A percentile compares a stretch with the other conserved stretches of the same genome.
Conservation (phyloP, 73 alveolate species). For the Paramecium octaurelia region DNA sequence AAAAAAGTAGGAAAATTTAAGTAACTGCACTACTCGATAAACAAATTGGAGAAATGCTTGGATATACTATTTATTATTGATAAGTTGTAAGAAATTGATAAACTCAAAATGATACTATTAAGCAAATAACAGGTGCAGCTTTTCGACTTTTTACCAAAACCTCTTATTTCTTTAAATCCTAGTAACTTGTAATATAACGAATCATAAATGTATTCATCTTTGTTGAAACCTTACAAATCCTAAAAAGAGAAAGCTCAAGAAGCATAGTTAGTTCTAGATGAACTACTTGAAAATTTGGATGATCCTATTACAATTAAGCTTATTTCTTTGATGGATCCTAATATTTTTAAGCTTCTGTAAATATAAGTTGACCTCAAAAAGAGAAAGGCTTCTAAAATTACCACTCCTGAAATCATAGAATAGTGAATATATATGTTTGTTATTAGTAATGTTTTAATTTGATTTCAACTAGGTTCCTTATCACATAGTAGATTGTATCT, state of each 20-base stretch:
- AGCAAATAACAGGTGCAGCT: neutral
- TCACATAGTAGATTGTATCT: neutral
- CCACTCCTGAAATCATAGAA: neutral
- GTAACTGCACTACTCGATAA: neutral
- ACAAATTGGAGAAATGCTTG: constrained; percentile 33
- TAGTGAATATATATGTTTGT: neutral
- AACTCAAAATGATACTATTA: constrained; percentile 49
- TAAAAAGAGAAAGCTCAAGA: neutral
- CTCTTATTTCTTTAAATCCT: neutral
- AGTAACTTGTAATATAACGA: neutral
- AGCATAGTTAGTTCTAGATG: constrained; percentile 1
- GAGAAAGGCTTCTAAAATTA: neutral
- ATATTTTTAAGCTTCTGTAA: neutral
- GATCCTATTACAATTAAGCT: neutral
- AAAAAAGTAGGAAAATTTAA: neutral
- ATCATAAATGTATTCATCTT: neutral
- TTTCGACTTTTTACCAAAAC: constrained; percentile 59
- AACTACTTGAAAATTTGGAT: neutral
- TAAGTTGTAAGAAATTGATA: constrained; percentile 58
- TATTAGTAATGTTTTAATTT: neutral
- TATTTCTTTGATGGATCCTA: neutral
- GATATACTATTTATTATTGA: constrained; percentile 44
- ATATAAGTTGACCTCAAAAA: neutral
- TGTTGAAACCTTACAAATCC: neutral
- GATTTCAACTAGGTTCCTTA: neutral